Percentiles rank a stretch among this genome's conserved stretches.
Conservation (phyloP, 768 basidiomycete species). For the Tubosaeta sp. region DNA sequence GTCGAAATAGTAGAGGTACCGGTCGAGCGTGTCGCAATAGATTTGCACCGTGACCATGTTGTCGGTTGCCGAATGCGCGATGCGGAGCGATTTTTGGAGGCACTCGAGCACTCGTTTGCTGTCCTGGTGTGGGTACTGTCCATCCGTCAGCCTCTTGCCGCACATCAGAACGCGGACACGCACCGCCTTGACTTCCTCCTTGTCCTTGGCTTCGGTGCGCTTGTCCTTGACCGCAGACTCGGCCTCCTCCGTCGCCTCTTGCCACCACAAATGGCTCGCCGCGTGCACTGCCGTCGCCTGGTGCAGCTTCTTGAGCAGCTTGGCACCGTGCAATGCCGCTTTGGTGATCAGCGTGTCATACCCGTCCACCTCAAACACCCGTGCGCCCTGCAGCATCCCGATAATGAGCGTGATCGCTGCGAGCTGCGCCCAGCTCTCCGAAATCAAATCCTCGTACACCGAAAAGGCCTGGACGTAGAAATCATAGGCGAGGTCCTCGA, state of each 20-base stretch:
- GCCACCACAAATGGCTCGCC: constrained; percentile 99
- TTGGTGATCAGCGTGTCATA: constrained; percentile 98
- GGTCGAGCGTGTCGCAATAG: constrained; percentile 94
- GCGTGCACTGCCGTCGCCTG: constrained; percentile 92
- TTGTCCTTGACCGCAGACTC: constrained; percentile 29
- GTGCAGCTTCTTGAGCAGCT: constrained; percentile 96
- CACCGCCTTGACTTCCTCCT: constrained; percentile 50
- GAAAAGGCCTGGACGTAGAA: constrained; percentile 97
- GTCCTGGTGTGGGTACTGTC: constrained; percentile 81
- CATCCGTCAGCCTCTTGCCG: fast-evolving
- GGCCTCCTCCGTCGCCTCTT: constrained; percentile 50
- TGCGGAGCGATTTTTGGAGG: constrained; percentile 91
- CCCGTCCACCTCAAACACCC: constrained; percentile 91
- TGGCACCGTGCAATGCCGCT: constrained; percentile 93
- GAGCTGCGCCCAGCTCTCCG: constrained; percentile 90
- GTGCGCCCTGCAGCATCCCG: constrained; percentile 79
- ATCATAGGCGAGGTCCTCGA: constrained; percentile 96
- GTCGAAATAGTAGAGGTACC: constrained; percentile 95
- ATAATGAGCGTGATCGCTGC: constrained; percentile 98
- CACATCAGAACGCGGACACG: constrained; percentile 12
- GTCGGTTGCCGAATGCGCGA: constrained; percentile 94
- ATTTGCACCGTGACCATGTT: constrained; percentile 95
- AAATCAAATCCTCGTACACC: constrained; percentile 96
- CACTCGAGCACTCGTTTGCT: constrained; percentile 98
- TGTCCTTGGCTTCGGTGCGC: constrained; percentile 14